Conservation (phyloP, 805 yeast species). For the Barnettozyma wickerhamii region DNA sequence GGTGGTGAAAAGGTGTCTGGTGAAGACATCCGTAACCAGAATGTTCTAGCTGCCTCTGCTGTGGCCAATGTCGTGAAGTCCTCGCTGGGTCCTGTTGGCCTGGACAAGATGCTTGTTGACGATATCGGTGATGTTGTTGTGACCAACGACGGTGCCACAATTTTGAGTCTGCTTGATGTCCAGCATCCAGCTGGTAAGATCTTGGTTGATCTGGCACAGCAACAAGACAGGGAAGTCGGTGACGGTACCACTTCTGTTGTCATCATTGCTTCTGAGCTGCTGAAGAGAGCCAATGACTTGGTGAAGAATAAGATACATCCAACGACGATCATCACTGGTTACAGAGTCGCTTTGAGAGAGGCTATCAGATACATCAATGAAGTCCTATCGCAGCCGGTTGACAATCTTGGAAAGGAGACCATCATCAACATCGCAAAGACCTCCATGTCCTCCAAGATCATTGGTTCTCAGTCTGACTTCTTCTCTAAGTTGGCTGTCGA, state of each 20-base stretch:
- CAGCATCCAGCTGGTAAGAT: slow-evolving; percentile 99
- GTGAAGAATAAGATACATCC: slow-evolving; percentile 95
- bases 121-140: slow-evolving; percentile 99
- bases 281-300: slow-evolving; percentile 89
- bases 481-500: slow-evolving; percentile 90
- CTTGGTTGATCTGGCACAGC: slow-evolving; percentile 94
- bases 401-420: slow-evolving; percentile 69
- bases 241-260: slow-evolving; percentile 98
- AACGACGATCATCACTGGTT: slow-evolving; percentile 95
- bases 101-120: slow-evolving; percentile 97
- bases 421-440: slow-evolving; percentile 91
- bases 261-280: slow-evolving; percentile 87
- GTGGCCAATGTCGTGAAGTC: slow-evolving; percentile 97
- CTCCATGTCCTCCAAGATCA: slow-evolving; percentile 94
- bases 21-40: slow-evolving; percentile 93
- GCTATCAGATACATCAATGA: slow-evolving; percentile 81
- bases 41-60: slow-evolving; percentile 95
- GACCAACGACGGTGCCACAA: slow-evolving; percentile 98
- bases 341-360: slow-evolving; percentile 88
- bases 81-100: slow-evolving; percentile 96
- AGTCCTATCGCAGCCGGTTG: slow-evolving; percentile 78
- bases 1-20: slow-evolving; percentile 97
- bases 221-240: slow-evolving; percentile 98
- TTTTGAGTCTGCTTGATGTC: slow-evolving; percentile 82
- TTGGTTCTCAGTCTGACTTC: slow-evolving; percentile 90